Base-by-base conservation (phyloP, 2,329 filamentous ascomycete species). In the Trichoderma asperellum region DNA sequence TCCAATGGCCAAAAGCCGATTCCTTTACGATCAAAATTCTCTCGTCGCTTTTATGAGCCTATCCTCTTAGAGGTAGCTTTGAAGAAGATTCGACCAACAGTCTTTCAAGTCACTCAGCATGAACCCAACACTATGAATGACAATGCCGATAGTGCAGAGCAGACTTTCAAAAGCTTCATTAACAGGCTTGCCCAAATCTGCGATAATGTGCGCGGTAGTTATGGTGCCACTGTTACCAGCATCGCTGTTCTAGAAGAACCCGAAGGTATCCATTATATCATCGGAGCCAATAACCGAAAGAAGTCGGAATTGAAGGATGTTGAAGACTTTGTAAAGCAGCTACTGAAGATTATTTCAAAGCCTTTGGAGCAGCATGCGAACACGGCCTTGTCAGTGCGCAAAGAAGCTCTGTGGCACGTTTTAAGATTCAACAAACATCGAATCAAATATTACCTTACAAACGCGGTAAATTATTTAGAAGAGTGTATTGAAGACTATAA, bases 141-240 rank as follows among this genome's bases (percentile, higher is more conserved):
- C 5, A 68, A 4, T 2, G 70, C 69, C 2, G 35, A 40, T 1
- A 74, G 71, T 2, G 71, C 74, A 7, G 74, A 77, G 18, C 64
- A 75, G 14, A 61, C 59, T 1, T 77, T 77, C 5, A 73, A 76
- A 2, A 68, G 34, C 1, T 81, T 77, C n/a, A 72, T 80, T 0
- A 74, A 79, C 53, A 76, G 74, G 8, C 68, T 81, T 1, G 76
- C 77, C 0, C 74, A 74, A 21, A 70, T 79, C 4, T 80, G 79
- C 60, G 78, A 80, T 49, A 75, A 68, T 2, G 32, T 61, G 11
- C 75, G 71, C 18, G 70, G 74, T 1, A 7, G n/a, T 0, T 21
- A 52, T 7, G 79, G 78, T 2, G 68, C 32, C 1, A 80, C 77
- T 0, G 76, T 81, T 4, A 76, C 79, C 0, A 73, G 78, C 0